Conservation (phyloP, 2,329 filamentous ascomycete genomes). For the Pestalotiopsis sp. region DNA sequence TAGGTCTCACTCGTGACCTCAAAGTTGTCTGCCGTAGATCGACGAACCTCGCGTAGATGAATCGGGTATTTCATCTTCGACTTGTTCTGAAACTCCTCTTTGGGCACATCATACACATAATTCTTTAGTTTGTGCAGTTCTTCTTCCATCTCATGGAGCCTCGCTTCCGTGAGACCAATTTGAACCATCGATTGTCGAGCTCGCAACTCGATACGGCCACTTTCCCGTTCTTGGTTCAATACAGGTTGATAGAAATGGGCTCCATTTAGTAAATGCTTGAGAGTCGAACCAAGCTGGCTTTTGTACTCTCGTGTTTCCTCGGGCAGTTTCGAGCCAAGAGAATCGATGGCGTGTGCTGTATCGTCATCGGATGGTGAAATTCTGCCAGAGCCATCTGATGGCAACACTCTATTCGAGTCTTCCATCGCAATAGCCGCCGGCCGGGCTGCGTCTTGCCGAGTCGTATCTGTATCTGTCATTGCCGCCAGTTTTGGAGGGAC, state of each 20-base stretch:
- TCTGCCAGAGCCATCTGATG: too few species aligned
- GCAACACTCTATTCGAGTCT: too few species aligned
- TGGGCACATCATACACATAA: background rate
- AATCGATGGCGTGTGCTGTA: too few species aligned
- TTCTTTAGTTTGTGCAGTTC: background rate
- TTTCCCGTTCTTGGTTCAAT: background rate
- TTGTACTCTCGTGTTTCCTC: too few species aligned
- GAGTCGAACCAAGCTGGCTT: fast-evolving
- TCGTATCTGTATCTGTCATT: too few species aligned
- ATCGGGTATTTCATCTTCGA: background rate
- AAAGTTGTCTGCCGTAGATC: background rate
- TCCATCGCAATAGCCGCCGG: too few species aligned
- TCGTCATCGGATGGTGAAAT: too few species aligned
- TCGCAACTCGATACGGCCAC: background rate
- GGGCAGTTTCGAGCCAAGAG: too few species aligned
- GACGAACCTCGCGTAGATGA: background rate
- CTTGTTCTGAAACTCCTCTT: background rate
- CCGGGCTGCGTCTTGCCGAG: too few species aligned
- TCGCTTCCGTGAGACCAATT: background rate
- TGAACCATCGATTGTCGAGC: background rate
- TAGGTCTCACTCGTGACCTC: background rate
- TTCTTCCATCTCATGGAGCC: background rate
- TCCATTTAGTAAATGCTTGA: too few species aligned
- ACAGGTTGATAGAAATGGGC: too few species aligned
- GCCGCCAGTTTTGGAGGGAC: too few species aligned